Base-by-base conservation (phyloP, 805 yeast genomes). In the Metschnikowia rubicola region DNA sequence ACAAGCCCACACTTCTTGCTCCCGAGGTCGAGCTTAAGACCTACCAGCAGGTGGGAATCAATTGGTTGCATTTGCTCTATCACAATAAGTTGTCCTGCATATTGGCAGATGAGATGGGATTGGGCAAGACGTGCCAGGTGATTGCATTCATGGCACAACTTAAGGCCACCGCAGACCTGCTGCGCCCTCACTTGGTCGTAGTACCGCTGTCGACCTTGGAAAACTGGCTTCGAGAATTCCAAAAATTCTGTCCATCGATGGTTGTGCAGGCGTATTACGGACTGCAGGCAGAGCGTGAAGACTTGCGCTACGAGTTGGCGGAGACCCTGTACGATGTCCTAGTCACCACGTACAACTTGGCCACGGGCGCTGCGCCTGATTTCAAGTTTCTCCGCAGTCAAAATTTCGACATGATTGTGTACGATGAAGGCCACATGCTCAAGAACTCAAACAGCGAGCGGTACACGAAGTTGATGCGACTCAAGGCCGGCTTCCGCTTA, bases 51-150 rank as follows among this genome's bases (percentile, higher is more conserved):
- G 96, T 91, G n/a, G 99, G 99, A 39, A 70, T 94, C 43, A 94
- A 94, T 64, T 94, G 99, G 99, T 72, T 94, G 45, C 77, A 83
- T 52, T 65, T 92, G 45, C 73, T 94, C 30, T 94, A 92, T 64
- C 81, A 80, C 48, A 81, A 86, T 60, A 77, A 81, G 13, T 73
- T 94, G 47, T 89, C 97, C 7, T 91, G 99, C 68, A 94, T 94
- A 47, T 72, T 94, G 41, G 99, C 99, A 0, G 99, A 94, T 69
- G 99, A 94, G 64, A 94, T 94, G 99, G 99, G 96, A 5, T 73
- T 94, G 41, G 99, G 99, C 50, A 94, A 94, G 63, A 94, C 99
- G 0, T 86, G 96, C 63, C 98, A 94, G 68, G 96, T 94, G 30
- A 92, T 94, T 67, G 78, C 97, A 8, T 94, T 94, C 62, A 70